These are phyloP conservation scores for Pseudogymnoascus sp. DNA, from an alignment of 2,329 filamentous ascomycete species.

Conservation along the genomic window DNA sequence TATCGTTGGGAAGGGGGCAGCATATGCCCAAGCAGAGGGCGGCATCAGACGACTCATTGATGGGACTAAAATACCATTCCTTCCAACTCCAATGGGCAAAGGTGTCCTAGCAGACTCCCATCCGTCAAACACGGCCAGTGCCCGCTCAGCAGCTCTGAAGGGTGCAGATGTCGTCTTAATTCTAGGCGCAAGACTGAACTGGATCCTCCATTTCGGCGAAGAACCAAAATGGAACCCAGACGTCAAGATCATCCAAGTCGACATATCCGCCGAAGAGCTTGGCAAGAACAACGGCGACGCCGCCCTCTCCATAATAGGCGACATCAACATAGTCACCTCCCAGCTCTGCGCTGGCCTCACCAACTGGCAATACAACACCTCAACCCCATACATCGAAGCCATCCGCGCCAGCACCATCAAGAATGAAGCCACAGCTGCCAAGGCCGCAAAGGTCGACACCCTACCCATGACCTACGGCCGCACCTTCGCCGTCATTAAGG, in stretches of 20 bases:
- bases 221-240: constrained; percentile 42
- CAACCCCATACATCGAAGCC: constrained; percentile 27
- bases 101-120: constrained; percentile 47
- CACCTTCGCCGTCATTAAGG: constrained; percentile 44
- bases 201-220: constrained; percentile 49
- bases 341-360: constrained; percentile 36
- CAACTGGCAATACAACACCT: constrained; percentile 35
- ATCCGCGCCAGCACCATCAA: constrained; percentile 32
- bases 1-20: constrained; percentile 47
- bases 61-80: constrained; percentile 41
- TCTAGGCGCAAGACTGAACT: constrained; percentile 46
- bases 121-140: constrained; percentile 42
- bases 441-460: constrained; percentile 33
- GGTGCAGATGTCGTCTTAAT: constrained; percentile 46
- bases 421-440: constrained; percentile 38
- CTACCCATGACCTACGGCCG: constrained; percentile 41
- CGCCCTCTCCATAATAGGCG: constrained; percentile 41
- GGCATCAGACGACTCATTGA: constrained; percentile 38
- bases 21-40: constrained; percentile 42
- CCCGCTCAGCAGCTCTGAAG: constrained; percentile 43
- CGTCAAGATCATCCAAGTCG: constrained; percentile 46
- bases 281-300: constrained; percentile 41
- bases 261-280: constrained; percentile 44
- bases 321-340: constrained; percentile 39
- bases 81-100: constrained; percentile 52